These are phyloP conservation scores for Puccinia coronata DNA, from an alignment of 1,284 basidiomycete species.

Conservation along the genomic window DNA sequence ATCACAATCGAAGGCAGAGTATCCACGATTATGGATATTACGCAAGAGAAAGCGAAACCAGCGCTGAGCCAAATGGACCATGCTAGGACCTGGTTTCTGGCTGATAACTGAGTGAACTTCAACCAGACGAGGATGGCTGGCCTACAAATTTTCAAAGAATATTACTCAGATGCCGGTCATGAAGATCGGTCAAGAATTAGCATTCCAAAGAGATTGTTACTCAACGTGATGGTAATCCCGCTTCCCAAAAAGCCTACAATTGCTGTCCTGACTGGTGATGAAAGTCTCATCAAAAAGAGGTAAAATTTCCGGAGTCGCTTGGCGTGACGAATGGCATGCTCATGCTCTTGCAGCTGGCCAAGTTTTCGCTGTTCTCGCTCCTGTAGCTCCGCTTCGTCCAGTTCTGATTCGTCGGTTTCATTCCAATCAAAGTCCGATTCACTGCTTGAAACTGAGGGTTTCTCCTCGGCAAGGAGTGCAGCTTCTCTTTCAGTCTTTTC, in stretches of 20 bases:
- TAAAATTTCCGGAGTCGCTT: slow-evolving; percentile 33
- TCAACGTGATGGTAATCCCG: slow-evolving; percentile 30
- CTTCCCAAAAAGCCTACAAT: slow-evolving; percentile 17
- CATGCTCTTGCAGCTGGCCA: not conserved
- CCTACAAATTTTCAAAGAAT: not conserved
- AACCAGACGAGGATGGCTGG: slow-evolving; percentile 25
- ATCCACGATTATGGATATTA: slow-evolving; percentile 27
- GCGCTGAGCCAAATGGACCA: slow-evolving; percentile 35
- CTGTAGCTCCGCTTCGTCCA: slow-evolving; percentile 24
- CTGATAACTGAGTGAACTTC: not conserved
- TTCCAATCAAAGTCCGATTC: slow-evolving; percentile 28
- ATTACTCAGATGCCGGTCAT: not conserved
- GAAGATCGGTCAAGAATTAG: too few species aligned
- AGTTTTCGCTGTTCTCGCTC: slow-evolving; percentile 14
- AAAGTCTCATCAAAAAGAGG: slow-evolving; percentile 20
- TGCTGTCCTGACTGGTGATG: not conserved
- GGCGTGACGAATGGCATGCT: too few species aligned
- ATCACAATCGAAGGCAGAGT: slow-evolving; percentile 9
- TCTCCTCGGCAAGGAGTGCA: not conserved
- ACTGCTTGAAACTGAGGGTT: not conserved
- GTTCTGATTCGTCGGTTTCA: slow-evolving; percentile 40
- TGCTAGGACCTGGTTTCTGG: slow-evolving; percentile 20
- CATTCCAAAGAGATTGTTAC: not conserved
- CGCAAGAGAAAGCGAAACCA: slow-evolving; percentile 18
- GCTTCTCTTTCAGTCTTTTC: not conserved